Evolutionary conservation across 306 rosid species (phyloP), one percentile per base, ranked within the genome.

Genomic region (Pyrus pyrifolia): DNA sequence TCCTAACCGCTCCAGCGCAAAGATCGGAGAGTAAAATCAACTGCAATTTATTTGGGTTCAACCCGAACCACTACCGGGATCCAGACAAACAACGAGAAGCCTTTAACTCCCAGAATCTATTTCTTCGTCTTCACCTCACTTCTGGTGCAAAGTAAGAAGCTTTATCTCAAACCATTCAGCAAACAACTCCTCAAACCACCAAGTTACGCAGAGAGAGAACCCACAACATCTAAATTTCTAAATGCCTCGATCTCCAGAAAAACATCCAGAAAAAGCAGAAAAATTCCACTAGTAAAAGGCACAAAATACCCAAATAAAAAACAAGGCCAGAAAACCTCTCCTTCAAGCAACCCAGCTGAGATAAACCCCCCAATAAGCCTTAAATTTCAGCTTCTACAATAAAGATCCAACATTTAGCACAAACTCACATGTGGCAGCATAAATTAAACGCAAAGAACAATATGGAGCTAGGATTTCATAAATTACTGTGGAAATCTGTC

Each of bases 1-100:
- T 46, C 81, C 84, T 80, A 80, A 76, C 2, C 82, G 87, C 84
- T 83, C 87, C 87, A 83, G 84, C 25, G 84, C 87, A 80, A 83
- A 83, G 66, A 80, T 83, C 66, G 52, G 63, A 67, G 6, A 17
- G 5, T 10, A 7, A 79, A 60, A 58, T 68, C 64, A 65, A 73
- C 70, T 64, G 38, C 42, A 70, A 81, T n/a, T 46, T 22, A 27
- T 33, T 40, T 53, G 68, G 71, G 52, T 29, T 53, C 53, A 17
- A 42, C 76, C 53, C 73, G 29, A 75, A 75, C 33, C 72, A 70
- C 80, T 78, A 65, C 25, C 12, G 68, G 58, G 76, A 78, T 61
- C 70, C 23, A 17, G 33, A 65, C n/a, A 31, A 59, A 68, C 33
- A 13, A 35, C 5, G 52, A 52, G 55, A 52, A 78, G 17, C 18